A percentile compares a stretch with the other conserved stretches of the same genome.
Evolutionary conservation across 2,329 filamentous ascomycete genomes (phyloP).

Genomic region (Verticillium longisporum): DNA sequence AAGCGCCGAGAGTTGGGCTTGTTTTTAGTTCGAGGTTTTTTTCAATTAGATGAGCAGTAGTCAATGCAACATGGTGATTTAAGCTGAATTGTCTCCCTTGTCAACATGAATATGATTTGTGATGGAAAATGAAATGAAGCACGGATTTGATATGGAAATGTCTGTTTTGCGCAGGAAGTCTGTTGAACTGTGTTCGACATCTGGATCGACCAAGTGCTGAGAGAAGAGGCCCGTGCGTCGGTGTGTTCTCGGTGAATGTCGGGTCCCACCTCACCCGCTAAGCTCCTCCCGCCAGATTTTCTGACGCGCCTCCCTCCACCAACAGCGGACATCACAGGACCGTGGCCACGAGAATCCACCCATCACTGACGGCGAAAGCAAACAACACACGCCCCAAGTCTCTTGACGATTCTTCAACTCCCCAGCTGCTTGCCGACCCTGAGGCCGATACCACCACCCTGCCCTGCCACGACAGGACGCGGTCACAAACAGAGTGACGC

Average conservation of each 20-base stretch:
- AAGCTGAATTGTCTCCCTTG: too few relatives aligned
- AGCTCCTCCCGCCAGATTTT: neutral
- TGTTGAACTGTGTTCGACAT: too few relatives aligned
- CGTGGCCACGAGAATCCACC: neutral
- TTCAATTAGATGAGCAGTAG: too few relatives aligned
- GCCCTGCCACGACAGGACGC: neutral
- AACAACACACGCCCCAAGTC: neutral
- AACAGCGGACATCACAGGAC: neutral
- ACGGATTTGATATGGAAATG: too few relatives aligned
- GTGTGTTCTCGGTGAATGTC: neutral
- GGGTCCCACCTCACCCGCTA: neutral
- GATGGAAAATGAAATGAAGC: too few relatives aligned
- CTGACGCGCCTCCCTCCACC: neutral
- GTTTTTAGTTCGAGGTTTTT: neutral
- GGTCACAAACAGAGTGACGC: neutral
- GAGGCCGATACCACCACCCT: neutral
- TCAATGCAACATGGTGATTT: too few relatives aligned
- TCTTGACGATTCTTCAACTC: too few relatives aligned
- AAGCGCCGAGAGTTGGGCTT: neutral
- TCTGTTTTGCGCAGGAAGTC: too few relatives aligned
- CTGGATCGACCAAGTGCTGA: too few relatives aligned
- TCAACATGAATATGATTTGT: too few relatives aligned
- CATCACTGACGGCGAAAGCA: neutral
- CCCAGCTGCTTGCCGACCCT: too few relatives aligned
- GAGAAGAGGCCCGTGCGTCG: neutral